Percentiles rank a stretch among this genome's conserved stretches.
Evolutionary conservation across 768 basidiomycete genomes (phyloP).

Genomic region (Gloeopeniophorella convolvens): DNA sequence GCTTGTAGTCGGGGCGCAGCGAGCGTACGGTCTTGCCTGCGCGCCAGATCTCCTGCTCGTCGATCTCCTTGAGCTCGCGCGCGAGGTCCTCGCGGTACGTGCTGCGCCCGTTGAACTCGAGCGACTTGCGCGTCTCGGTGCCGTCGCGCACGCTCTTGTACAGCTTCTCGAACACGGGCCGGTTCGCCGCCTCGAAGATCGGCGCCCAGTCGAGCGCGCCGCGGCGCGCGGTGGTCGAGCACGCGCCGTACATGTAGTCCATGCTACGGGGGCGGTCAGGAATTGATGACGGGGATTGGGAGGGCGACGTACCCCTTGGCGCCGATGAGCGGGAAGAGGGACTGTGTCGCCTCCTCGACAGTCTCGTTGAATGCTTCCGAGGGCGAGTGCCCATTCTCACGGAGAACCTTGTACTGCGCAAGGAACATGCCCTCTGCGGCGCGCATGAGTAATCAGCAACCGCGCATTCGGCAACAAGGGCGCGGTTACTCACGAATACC

Average conservation of each 20-base stretch:
- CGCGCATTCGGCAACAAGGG: neutral
- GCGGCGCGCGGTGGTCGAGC: slow-evolving; percentile 97
- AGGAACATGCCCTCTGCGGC: slow-evolving; percentile 90
- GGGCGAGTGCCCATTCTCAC: slow-evolving; percentile 92
- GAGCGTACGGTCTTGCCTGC: slow-evolving; percentile 93
- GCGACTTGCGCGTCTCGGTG: slow-evolving; percentile 92
- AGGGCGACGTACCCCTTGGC: slow-evolving; percentile 67
- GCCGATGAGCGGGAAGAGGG: slow-evolving; percentile 94
- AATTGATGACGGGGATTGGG: neutral
- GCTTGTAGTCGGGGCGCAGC: slow-evolving; percentile 79
- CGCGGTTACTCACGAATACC: slow-evolving; percentile 66
- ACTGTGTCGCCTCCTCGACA: slow-evolving; percentile 99
- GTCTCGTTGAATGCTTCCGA: slow-evolving; percentile 99
- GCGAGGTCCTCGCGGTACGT: slow-evolving; percentile 93
- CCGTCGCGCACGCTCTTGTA: slow-evolving; percentile 94
- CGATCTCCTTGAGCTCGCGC: slow-evolving; percentile 88
- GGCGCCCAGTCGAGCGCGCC: slow-evolving; percentile 99
- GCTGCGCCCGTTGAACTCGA: slow-evolving; percentile 89
- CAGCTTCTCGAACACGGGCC: slow-evolving; percentile 90
- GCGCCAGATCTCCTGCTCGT: slow-evolving; percentile 98
- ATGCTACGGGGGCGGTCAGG: slow-evolving; percentile 43
- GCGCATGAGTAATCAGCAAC: slow-evolving; percentile 3
- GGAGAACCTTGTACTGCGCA: slow-evolving; percentile 97
- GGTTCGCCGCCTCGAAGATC: slow-evolving; percentile 89
- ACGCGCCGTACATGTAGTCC: slow-evolving; percentile 99